Evolutionary conservation across 106 monocot species (phyloP).

Genomic region (Dendrobium nobile): DNA sequence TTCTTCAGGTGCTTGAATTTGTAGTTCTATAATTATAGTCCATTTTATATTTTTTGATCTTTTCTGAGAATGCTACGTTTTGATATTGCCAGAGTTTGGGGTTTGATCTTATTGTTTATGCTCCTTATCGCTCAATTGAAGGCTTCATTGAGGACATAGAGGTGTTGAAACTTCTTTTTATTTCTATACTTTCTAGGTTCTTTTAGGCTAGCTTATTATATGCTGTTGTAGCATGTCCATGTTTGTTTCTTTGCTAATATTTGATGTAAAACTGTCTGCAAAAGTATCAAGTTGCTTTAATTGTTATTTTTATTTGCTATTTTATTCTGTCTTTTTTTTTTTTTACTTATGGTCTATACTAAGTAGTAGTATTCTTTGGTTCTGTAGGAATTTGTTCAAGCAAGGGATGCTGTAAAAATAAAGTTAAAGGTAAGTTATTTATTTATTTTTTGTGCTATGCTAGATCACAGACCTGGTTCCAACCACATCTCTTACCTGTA

Average conservation of each 20-base stretch:
- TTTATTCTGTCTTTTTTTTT: not conserved
- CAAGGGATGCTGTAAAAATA: conserved; percentile 21
- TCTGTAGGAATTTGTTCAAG: conserved; percentile 45
- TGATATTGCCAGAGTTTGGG: conserved; percentile 50
- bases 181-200: not conserved
- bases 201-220: not conserved
- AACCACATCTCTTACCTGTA: not conserved
- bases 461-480: not conserved
- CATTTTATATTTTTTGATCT: not conserved
- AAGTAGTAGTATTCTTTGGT: conserved; percentile 7
- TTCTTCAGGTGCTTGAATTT: conserved; percentile 52
- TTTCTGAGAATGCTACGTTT: not conserved
- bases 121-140: conserved; percentile 85
- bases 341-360: not conserved
- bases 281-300: not conserved
- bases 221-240: not conserved
- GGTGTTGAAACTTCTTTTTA: conserved; percentile 21
- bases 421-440: conserved; percentile 44
- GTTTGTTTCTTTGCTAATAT: not conserved
- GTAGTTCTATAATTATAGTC: not conserved
- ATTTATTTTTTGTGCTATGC: not conserved
- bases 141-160: conserved; percentile 80
- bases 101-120: conserved; percentile 97
- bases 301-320: not conserved
- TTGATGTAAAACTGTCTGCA: not conserved